phyloP scores from a whole-genome alignment of 345 rosid species.

The Salix brachista region DNA sequence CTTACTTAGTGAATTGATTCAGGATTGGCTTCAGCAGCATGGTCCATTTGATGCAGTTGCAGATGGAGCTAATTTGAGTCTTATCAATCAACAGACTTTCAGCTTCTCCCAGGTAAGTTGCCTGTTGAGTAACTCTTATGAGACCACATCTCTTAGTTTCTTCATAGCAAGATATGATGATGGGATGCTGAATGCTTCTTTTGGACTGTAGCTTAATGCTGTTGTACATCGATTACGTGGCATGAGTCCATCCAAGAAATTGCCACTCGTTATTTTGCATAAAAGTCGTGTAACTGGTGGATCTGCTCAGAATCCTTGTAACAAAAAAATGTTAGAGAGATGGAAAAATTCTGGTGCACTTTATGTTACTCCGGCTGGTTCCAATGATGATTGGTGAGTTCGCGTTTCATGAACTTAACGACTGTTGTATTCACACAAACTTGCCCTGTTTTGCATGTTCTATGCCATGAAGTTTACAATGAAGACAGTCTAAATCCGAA shows the following conservation, averaged over 20 bases:
- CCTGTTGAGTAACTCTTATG: neutral
- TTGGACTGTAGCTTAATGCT: constrained; percentile 54
- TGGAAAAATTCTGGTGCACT: constrained; percentile 80
- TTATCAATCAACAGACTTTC: constrained; percentile 47
- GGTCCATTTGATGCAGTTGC: constrained; percentile 95
- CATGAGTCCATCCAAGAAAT: constrained; percentile 62
- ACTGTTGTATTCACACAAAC: neutral
- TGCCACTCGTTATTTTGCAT: constrained; percentile 81
- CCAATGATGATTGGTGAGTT: constrained; percentile 92
- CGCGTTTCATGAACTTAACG: neutral
- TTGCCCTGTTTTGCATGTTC: neutral
- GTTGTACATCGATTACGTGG: constrained; percentile 48
- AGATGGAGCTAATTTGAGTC: constrained; percentile 85
- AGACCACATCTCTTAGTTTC: constrained; percentile 1
- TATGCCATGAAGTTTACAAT: neutral
- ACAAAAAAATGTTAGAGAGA: constrained; percentile 56
- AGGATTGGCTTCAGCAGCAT: constrained; percentile 78
- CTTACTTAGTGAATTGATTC: constrained; percentile 23
- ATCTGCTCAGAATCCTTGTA: constrained; percentile 55
- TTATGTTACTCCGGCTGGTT: constrained; percentile 81
- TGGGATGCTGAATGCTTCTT: constrained; percentile 4
- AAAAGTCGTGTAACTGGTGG: constrained; percentile 65
- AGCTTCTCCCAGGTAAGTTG: constrained; percentile 60
- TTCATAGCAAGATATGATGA: constrained; percentile 1
- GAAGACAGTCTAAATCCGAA: neutral